phyloP scores from a whole-genome alignment of 73 alveolate species.

The Uronychia setigera region DNA sequence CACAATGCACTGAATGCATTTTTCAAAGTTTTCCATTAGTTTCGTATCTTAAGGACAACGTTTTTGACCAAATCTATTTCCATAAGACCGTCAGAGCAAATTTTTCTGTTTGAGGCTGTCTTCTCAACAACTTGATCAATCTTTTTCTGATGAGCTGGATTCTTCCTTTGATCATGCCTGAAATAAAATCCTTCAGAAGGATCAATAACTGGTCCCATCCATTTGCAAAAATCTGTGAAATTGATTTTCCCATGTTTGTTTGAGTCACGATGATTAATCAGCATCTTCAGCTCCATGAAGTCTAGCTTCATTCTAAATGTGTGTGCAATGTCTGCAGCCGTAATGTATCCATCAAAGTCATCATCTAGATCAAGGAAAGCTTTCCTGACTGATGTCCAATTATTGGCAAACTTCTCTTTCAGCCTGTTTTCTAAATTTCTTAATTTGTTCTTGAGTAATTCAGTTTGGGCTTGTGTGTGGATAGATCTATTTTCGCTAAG shows the following conservation, averaged over 20 bases:
- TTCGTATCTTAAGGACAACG: constrained; percentile 29
- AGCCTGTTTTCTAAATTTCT: constrained; percentile 39
- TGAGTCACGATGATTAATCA: constrained; percentile 24
- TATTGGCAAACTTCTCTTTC: constrained; percentile 32
- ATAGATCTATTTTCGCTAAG: constrained; percentile 5
- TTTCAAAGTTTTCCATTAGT: constrained; percentile 45
- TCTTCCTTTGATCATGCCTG: constrained; percentile 58
- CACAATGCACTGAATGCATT: constrained; percentile 59
- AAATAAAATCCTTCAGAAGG: constrained; percentile 63
- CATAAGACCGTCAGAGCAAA: constrained; percentile 20
- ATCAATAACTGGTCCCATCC: constrained; percentile 65
- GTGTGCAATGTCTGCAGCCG: constrained; percentile 55
- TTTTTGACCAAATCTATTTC: constrained; percentile 13
- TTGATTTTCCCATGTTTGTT: constrained; percentile 33
- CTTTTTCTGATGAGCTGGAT: constrained; percentile 49
- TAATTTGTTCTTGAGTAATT: constrained; percentile 13
- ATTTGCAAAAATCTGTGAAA: constrained; percentile 48
- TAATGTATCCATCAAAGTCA: constrained; percentile 63
- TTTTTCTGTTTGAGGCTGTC: constrained; percentile 23
- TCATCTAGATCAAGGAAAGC: constrained; percentile 66
- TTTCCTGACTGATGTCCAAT: constrained; percentile 67
- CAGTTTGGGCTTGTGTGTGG: constrained; percentile 1
- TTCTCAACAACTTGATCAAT: constrained; percentile 28
- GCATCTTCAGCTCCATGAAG: constrained; percentile 46
- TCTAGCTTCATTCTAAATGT: constrained; percentile 32